Conservation (phyloP, 139 green algal genomes). For the Bryopsis sp. region DNA sequence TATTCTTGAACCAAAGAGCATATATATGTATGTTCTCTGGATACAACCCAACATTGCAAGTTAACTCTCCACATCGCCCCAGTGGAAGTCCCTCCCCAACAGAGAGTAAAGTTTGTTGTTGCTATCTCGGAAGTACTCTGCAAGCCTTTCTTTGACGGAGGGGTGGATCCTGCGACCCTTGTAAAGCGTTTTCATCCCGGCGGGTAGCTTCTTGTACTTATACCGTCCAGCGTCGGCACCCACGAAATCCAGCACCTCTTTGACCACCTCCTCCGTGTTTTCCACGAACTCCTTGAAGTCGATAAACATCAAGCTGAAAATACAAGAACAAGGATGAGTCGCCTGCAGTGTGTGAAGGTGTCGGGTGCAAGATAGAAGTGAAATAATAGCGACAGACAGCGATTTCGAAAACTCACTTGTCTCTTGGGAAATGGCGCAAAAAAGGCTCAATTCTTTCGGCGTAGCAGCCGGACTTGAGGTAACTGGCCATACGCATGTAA, state of each 20-base stretch:
- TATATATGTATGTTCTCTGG: too few species aligned
- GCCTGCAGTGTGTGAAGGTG: too few species aligned
- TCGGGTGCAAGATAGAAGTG: neutral
- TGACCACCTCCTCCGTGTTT: conserved; percentile 39
- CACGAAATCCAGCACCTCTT: conserved; percentile 49
- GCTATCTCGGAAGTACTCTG: conserved; percentile 1
- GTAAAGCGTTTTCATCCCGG: conserved; percentile 19
- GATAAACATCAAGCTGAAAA: conserved; percentile 58
- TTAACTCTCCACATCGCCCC: too few species aligned
- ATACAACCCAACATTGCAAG: too few species aligned
- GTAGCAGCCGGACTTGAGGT: conserved; percentile 42
- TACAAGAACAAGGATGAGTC: too few species aligned
- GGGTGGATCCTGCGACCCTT: conserved; percentile 19
- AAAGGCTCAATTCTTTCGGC: conserved; percentile 50
- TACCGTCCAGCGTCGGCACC: conserved; percentile 36
- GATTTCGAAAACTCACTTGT: conserved; percentile 36
- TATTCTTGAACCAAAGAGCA: too few species aligned
- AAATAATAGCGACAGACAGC: neutral
- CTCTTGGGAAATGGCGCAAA: conserved; percentile 40
- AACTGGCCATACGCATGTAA: conserved; percentile 29
- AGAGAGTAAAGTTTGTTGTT: conserved; percentile 8
- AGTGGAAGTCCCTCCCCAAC: conserved; percentile 14
- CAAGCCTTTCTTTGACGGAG: neutral
- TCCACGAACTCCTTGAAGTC: conserved; percentile 53
- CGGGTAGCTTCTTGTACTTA: conserved; percentile 4